A percentile compares a stretch with the other conserved stretches of the same genome.
Conservation (phyloP, 176 grass and related monocot species). For the Bothriochloa decipiens region DNA sequence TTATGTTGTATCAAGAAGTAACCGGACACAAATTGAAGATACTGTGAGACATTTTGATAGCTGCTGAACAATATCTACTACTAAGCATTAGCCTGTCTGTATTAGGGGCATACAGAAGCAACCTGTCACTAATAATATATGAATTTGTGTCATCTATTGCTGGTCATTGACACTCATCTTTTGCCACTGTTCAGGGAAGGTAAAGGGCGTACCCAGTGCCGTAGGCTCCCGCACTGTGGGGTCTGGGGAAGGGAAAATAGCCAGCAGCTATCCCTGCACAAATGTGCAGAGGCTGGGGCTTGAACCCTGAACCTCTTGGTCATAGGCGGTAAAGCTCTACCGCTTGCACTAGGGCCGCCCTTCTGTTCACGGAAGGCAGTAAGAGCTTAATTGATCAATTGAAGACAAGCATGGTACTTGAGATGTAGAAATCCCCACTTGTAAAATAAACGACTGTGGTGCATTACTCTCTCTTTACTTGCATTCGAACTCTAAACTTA, state of each 20-base stretch:
- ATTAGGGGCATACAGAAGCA: neutral
- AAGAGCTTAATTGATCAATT: slow-evolving; percentile 8
- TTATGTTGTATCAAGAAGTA: neutral
- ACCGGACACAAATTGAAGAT: neutral
- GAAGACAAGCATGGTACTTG: slow-evolving; percentile 16
- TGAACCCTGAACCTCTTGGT: too few species aligned
- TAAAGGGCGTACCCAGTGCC: too few species aligned
- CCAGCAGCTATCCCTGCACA: too few species aligned
- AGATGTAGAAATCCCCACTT: slow-evolving; percentile 41
- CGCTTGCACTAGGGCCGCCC: too few species aligned
- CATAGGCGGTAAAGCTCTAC: too few species aligned
- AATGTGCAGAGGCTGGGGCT: too few species aligned
- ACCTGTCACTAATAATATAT: neutral
- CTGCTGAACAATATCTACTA: neutral
- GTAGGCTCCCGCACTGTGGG: too few species aligned
- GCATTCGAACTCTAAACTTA: slow-evolving; percentile 1
- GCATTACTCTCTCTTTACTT: neutral
- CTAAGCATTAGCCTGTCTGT: neutral
- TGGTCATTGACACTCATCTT: neutral
- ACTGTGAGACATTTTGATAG: neutral
- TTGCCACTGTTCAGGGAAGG: slow-evolving; percentile 45
- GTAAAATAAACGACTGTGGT: slow-evolving; percentile 47
- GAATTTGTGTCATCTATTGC: neutral
- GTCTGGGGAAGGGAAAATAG: too few species aligned
- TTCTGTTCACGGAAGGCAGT: slow-evolving; percentile 50